Conservation (phyloP, 2,329 filamentous ascomycete genomes). For the Alternaria sp. region DNA sequence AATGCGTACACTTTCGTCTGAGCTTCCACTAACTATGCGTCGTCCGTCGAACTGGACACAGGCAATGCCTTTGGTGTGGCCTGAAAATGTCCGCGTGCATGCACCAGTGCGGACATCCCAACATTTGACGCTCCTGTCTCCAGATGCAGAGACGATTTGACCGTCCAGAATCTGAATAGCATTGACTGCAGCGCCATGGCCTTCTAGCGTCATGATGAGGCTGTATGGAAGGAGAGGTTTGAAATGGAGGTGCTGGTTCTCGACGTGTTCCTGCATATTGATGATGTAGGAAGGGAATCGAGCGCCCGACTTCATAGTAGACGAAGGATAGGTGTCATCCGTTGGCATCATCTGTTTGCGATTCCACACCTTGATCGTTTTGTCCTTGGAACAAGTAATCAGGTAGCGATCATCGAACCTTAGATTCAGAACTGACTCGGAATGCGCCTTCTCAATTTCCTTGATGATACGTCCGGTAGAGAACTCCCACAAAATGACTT, state of each 20-base stretch:
- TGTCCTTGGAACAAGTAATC: conserved; percentile 97
- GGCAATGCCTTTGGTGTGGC: conserved; percentile 93
- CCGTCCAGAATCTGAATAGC: conserved; percentile 88
- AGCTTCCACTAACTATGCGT: conserved; percentile 93
- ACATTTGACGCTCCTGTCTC: conserved; percentile 90
- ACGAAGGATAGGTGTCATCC: conserved; percentile 52
- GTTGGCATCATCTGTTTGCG: conserved; percentile 61
- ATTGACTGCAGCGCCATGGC: conserved; percentile 92
- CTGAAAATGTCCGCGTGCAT: conserved; percentile 79
- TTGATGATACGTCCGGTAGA: conserved; percentile 86
- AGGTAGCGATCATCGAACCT: conserved; percentile 90
- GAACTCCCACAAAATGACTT: conserved; percentile 91
- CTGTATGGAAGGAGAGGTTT: conserved; percentile 72
- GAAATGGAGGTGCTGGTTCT: conserved; percentile 54
- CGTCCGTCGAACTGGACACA: conserved; percentile 96
- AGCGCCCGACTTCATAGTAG: conserved; percentile 54
- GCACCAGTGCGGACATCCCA: conserved; percentile 87
- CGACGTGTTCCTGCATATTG: conserved; percentile 55
- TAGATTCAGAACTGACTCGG: conserved; percentile 91
- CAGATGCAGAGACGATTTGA: conserved; percentile 92
- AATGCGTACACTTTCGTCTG: conserved; percentile 94
- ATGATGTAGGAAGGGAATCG: conserved; percentile 64
- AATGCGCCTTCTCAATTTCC: conserved; percentile 77
- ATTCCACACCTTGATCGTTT: conserved; percentile 96
- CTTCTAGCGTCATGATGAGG: conserved; percentile 79